phyloP scores from a whole-genome alignment of 1,284 basidiomycete species.

The Phylloboletellus chloephorus region DNA sequence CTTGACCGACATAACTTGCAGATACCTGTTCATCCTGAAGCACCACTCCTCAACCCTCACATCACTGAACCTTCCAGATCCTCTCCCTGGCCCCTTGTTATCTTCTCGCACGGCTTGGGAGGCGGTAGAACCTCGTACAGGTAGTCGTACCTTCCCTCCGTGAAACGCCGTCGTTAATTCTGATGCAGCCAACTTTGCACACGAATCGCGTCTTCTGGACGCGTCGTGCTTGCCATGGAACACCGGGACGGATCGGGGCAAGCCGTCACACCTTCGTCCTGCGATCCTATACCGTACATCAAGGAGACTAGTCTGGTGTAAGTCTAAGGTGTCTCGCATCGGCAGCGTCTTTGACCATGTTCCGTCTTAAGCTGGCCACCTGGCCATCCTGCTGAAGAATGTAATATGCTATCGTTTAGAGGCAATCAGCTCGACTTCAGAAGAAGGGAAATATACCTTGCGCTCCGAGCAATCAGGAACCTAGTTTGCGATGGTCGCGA shows the following conservation, averaged over 20 bases:
- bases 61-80: slow-evolving; percentile 9
- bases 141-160: slow-evolving; percentile 27
- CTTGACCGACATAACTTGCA: slow-evolving; percentile 17
- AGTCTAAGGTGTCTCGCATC: slow-evolving; percentile 19
- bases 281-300: slow-evolving; percentile 37
- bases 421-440: slow-evolving; percentile 63
- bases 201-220: slow-evolving; percentile 66
- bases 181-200: slow-evolving; percentile 58
- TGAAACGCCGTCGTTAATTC: slow-evolving; percentile 3
- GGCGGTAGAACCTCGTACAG: slow-evolving; percentile 70
- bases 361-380: slow-evolving; percentile 26
- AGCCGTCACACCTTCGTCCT: slow-evolving; percentile 35
- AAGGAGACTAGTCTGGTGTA: slow-evolving; percentile 48
- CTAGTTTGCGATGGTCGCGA: slow-evolving; percentile 33
- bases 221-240: slow-evolving; percentile 71
- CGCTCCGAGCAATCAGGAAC: slow-evolving; percentile 41
- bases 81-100: slow-evolving; percentile 61
- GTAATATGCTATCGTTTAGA: slow-evolving; percentile 44
- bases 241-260: slow-evolving; percentile 73
- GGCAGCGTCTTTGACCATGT: slow-evolving; percentile 2
- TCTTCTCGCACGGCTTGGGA: slow-evolving; percentile 81
- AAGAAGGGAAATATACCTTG: slow-evolving; percentile 59
- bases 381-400: slow-evolving; percentile 16
- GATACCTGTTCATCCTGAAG: slow-evolving; percentile 56
- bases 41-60: slow-evolving; percentile 45